Base-by-base conservation (phyloP, 2,329 filamentous ascomycete species). In the Monosporascus sp. region DNA sequence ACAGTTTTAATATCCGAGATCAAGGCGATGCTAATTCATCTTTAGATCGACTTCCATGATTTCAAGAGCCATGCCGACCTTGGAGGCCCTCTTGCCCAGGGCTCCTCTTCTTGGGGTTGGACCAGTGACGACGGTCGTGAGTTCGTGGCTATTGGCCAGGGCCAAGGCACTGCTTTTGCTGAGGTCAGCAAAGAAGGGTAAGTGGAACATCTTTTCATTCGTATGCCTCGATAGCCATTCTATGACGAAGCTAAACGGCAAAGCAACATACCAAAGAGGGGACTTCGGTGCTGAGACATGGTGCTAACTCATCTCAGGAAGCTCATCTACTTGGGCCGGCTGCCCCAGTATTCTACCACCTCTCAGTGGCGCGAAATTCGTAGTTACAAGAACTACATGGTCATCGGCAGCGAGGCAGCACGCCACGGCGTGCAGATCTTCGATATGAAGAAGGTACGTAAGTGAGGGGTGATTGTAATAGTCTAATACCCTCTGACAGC, bases 351-450 rank as follows among this genome's bases (percentile, higher is more conserved):
- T 50, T 71, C 70, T 2, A 59, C 60, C 1, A 45, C 51, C 8
- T 53, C 51, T 24, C 55, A 55, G 14, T 74, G 72, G 72, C 64
- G 72, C n/a, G 72, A 74, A 56, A 73, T 74, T 60, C 68, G 69
- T 47, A 70, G 72, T 18, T 70, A 69, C 31, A 64, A 61, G 31
- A 57, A 70, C 59, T 60, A 63, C 49, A 64, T 61, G 54, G 67
- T 73, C 54, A 72, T 74, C 34, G 72, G 72, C 7, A 67, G 68
- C 42, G 72, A 74, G 57, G 74, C 79, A 0, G 55, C 59, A 6
- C 64, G 69, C 51, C 82, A 85, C 62, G 78, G 79, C 48, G 73
- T 86, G 24, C 83, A 86, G 64, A 78, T 85, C 63, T 86, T 86
- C 58, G 82, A 86, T 62, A 74, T 84, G 73, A 79, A 70, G 60